A percentile compares a stretch with the other conserved stretches of the same genome.
Conservation (phyloP, 2,329 filamentous ascomycete species). For the Neonectria ditissima region DNA sequence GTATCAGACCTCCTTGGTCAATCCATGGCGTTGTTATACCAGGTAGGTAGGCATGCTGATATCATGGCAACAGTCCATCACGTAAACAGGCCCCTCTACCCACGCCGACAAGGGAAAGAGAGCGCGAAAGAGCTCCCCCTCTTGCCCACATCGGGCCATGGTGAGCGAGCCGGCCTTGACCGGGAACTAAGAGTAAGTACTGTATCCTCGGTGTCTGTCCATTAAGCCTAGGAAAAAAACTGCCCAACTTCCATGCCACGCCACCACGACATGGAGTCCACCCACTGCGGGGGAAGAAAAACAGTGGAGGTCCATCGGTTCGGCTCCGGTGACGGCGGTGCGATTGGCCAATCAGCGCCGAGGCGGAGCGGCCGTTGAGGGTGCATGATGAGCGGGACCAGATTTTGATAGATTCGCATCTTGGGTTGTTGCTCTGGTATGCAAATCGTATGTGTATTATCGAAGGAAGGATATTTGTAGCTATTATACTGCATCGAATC, state of each 20-base stretch:
- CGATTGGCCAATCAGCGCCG: conserved; percentile 22
- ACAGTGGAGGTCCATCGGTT: background rate
- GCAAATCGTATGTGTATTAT: background rate
- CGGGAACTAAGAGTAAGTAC: background rate
- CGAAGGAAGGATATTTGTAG: background rate
- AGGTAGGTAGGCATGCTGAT: background rate
- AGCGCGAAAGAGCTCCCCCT: background rate
- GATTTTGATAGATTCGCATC: background rate
- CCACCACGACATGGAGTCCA: no score
- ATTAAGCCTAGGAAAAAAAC: background rate
- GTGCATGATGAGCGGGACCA: background rate
- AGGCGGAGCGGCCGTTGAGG: background rate
- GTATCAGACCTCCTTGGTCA: background rate
- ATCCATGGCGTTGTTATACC: background rate
- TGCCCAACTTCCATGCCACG: no score
- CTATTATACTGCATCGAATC: background rate
- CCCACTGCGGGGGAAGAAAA: conserved; percentile 14
- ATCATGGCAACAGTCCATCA: background rate
- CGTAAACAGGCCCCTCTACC: background rate
- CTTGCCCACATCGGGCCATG: background rate
- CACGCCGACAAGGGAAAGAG: background rate
- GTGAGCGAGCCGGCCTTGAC: background rate
- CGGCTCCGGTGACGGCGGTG: conserved; percentile 14
- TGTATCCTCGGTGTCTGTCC: no score
- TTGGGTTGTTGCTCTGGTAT: background rate